These are phyloP conservation scores for Pezicula rhizophila DNA, from an alignment of 2,329 filamentous ascomycete species.

Conservation along the genomic window DNA sequence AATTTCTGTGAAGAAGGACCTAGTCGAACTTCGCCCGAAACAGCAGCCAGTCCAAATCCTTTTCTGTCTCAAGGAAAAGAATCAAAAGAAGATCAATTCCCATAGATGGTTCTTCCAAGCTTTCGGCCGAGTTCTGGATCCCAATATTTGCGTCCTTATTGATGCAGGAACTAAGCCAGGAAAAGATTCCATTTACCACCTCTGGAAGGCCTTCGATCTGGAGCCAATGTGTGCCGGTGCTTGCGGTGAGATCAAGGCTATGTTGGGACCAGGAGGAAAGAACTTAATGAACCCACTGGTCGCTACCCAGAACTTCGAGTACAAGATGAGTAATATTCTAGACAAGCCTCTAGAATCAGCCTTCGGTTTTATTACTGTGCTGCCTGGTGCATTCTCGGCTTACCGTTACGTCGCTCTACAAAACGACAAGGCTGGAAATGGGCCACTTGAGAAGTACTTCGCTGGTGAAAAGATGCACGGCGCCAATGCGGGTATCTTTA, in stretches of 20 bases:
- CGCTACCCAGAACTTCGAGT: conserved; percentile 97
- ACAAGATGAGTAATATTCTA: conserved; percentile 99
- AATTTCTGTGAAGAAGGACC: conserved; percentile 81
- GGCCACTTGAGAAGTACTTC: conserved; percentile 94
- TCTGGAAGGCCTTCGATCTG: conserved; percentile 97
- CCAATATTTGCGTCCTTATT: conserved; percentile 93
- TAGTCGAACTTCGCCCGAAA: conserved; percentile 78
- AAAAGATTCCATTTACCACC: conserved; percentile 89
- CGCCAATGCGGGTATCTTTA: conserved; percentile 90
- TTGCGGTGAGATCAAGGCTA: conserved; percentile 98
- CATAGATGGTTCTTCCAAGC: conserved; percentile 99
- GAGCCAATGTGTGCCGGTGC: conserved; percentile 97
- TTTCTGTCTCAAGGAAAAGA: conserved; percentile 98
- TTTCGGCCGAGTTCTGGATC: conserved; percentile 85
- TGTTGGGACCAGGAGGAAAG: conserved; percentile 79
- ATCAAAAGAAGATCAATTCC: conserved; percentile 99
- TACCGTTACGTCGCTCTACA: conserved; percentile 93
- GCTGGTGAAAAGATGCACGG: conserved; percentile 88
- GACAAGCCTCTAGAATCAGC: conserved; percentile 96
- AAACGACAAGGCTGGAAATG: conserved; percentile 91
- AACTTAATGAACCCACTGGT: conserved; percentile 90
- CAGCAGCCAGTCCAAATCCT: conserved; percentile 92
- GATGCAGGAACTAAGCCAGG: conserved; percentile 95
- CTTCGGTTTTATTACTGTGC: conserved; percentile 94
- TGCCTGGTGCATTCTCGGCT: conserved; percentile 96